Base-by-base conservation (phyloP, 148 eudicot genomes). In the Talinum fruticosum region DNA sequence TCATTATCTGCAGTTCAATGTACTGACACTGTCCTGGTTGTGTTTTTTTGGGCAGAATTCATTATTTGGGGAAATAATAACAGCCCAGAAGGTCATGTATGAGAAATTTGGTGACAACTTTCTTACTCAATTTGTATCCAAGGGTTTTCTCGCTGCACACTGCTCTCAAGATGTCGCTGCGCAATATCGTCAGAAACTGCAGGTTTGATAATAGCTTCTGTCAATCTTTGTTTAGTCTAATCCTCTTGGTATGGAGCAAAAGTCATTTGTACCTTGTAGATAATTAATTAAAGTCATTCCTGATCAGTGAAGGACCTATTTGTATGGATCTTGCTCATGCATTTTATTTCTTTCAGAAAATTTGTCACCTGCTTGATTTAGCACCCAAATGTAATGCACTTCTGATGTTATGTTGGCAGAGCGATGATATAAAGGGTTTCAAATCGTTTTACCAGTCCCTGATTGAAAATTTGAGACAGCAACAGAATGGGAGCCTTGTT, bases 11-110 rank as follows among this genome's bases (percentile, higher is more conserved):
- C 0, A 8, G 14, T 38, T 29, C 59, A 72, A 18, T 47, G 23
- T 72, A 16, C 12, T 41, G 47, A 41, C 47, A 69, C 32, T 10
- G 10, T 61, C 38, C 66, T 47, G 61, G 4, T 1, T 33, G 30
- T 65, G 66, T 35, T 66, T 36, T 70, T 76, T 73, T 77, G 12
- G 5, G 75, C 97, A 96, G 99, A 85, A 85, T 73, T 81, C 84
- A 36, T 84, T 96, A 85, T 86, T 96, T 64, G 93, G 90, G 70
- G 99, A 96, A 84, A 96, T 96, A 71, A 91, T 96, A 30, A 61
- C 83, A 45, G 99, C 93, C 35, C 99, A 93, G 83, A 91, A 91
- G 91, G 87, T 93, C 81, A 96, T 96, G 97, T 96, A 91, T 78
- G 98, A 96, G 78, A 93, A 91, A 78, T 87, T 91, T 83, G 99